A percentile compares a stretch with the other conserved stretches of the same genome.
These are phyloP conservation scores for Heimioporus retisporus DNA, from an alignment of 1,284 basidiomycete species.

Conservation along the genomic window DNA sequence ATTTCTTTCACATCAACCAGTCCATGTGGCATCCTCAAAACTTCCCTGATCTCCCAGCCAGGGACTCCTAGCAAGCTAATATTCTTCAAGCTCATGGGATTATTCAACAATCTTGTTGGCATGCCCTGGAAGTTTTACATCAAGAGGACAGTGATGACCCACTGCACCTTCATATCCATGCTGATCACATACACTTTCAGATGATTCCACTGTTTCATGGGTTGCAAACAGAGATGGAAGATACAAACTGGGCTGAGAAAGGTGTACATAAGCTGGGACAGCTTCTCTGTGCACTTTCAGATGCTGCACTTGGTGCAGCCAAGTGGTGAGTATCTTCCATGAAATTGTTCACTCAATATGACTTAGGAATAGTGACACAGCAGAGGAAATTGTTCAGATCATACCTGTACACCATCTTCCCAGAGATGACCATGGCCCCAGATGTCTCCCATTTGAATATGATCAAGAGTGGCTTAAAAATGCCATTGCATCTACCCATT, in stretches of 20 bases:
- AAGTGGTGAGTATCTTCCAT: too few relatives aligned
- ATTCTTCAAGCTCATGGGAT: constrained; percentile 18
- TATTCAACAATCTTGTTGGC: constrained; percentile 14
- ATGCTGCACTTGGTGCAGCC: neutral
- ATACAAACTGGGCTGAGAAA: neutral
- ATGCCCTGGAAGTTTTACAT: constrained; percentile 10
- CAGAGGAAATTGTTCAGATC: too few relatives aligned
- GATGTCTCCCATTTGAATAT: too few relatives aligned
- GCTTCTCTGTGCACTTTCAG: neutral
- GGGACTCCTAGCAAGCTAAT: constrained; percentile 3
- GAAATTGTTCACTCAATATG: too few relatives aligned
- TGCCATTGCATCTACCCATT: too few relatives aligned
- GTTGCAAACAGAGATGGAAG: constrained; percentile 18
- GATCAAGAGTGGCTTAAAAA: too few relatives aligned
- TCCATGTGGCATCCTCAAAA: too few relatives aligned
- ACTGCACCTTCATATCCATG: constrained; percentile 17
- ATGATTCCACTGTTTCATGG: constrained; percentile 24
- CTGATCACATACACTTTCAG: constrained; percentile 19
- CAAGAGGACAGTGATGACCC: constrained; percentile 23
- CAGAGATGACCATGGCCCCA: neutral
- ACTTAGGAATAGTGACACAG: too few relatives aligned
- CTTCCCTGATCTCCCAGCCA: too few relatives aligned
- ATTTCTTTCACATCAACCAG: too few relatives aligned
- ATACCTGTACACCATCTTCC: too few relatives aligned
- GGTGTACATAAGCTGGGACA: constrained; percentile 5